Percentiles rank a stretch among this genome's conserved stretches.
These are phyloP conservation scores for Chaetomium globosum DNA, from an alignment of 2,329 filamentous ascomycete species.

Conservation along the genomic window DNA sequence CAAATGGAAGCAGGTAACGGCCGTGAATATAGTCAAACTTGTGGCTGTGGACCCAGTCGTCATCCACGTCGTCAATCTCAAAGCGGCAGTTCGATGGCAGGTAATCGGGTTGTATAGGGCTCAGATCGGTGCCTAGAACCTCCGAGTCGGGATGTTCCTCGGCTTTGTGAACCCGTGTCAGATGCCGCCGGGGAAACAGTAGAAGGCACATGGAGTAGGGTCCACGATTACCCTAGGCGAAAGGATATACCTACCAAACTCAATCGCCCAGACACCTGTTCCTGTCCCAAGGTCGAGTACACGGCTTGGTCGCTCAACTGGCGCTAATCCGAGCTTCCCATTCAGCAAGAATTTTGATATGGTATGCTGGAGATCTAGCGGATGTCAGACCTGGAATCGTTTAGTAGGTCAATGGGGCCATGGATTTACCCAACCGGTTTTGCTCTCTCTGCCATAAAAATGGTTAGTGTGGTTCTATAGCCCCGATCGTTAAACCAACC, in stretches of 20 bases:
- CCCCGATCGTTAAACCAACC: constrained; percentile 6
- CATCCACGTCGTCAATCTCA: constrained; percentile 31
- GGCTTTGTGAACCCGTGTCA: constrained; percentile 19
- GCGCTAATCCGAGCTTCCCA: constrained; percentile 26
- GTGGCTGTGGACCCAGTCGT: constrained; percentile 28
- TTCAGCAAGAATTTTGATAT: constrained; percentile 28
- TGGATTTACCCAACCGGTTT: constrained; percentile 24
- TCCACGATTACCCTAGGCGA: background rate
- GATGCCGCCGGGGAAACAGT: background rate
- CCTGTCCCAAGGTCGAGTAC: constrained; percentile 31
- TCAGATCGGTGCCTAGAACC: constrained; percentile 31
- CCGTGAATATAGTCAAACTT: constrained; percentile 32
- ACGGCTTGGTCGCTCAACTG: constrained; percentile 16
- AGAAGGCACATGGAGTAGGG: background rate
- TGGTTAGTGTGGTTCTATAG: background rate
- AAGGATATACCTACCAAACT: constrained; percentile 25
- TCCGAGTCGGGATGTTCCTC: constrained; percentile 27
- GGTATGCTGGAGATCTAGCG: constrained; percentile 28
- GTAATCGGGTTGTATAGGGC: constrained; percentile 31
- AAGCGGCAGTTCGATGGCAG: constrained; percentile 33
- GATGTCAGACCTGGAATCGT: background rate
- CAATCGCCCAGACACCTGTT: constrained; percentile 33
- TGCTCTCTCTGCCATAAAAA: constrained; percentile 22
- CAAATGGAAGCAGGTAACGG: constrained; percentile 20
- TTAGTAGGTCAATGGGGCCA: background rate